These are phyloP conservation scores for Komagataella kurtzmanii DNA, from an alignment of 805 yeast genomes.

Conservation along the genomic window DNA sequence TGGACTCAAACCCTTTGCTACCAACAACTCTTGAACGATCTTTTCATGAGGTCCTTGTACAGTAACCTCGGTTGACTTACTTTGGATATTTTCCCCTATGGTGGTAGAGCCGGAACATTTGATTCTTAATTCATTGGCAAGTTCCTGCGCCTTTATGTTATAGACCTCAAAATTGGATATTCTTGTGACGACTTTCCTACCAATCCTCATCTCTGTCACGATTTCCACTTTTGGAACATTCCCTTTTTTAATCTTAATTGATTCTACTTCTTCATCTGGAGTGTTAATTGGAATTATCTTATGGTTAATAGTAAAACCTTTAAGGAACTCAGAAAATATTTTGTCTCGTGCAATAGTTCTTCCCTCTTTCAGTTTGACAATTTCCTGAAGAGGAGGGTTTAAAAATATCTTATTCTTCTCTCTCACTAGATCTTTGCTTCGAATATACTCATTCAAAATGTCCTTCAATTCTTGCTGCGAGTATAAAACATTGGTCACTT, in stretches of 20 bases:
- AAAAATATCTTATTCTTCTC: constrained; percentile 31
- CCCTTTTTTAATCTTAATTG: constrained; percentile 41
- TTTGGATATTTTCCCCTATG: constrained; percentile 42
- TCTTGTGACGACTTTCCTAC: constrained; percentile 69
- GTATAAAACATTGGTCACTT: constrained; percentile 27
- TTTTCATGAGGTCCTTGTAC: constrained; percentile 88
- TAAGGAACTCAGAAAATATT: constrained; percentile 27
- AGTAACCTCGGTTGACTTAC: constrained; percentile 48
- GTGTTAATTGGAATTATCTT: constrained; percentile 24
- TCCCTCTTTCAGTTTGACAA: constrained; percentile 20
- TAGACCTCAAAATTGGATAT: constrained; percentile 59
- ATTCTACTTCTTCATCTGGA: constrained; percentile 26
- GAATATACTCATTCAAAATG: constrained; percentile 43
- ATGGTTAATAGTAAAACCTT: constrained; percentile 35
- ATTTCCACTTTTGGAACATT: constrained; percentile 52
- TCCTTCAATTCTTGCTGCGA: constrained; percentile 39
- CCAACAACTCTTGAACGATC: constrained; percentile 42
- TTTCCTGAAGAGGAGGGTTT: constrained; percentile 38
- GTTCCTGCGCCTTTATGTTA: constrained; percentile 44
- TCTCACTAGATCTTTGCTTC: constrained; percentile 34
- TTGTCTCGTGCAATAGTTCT: constrained; percentile 17
- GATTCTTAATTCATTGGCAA: constrained; percentile 58
- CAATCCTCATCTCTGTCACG: constrained; percentile 62
- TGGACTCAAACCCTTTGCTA: constrained; percentile 46
- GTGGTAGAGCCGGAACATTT: constrained; percentile 88